Evolutionary conservation across 2,329 filamentous ascomycete genomes (phyloP).

Genomic region (Dryadomyces sulphureus): DNA sequence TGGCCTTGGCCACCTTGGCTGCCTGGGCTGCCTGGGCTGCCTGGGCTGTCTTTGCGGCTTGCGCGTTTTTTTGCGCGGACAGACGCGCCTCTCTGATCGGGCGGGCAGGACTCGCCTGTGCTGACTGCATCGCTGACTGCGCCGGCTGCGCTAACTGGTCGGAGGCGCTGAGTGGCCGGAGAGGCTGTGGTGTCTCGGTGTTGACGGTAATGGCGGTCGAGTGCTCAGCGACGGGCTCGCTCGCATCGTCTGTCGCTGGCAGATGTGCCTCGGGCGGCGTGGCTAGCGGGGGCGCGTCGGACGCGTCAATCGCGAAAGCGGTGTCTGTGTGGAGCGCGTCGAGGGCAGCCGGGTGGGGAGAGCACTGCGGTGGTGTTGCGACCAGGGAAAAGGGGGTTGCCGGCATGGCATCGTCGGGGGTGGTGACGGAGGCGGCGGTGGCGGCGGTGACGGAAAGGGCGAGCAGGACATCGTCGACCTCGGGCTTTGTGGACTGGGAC

Average conservation of each 20-base stretch:
- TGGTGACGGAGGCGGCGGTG: constrained; percentile 2
- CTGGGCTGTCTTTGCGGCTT: not conserved
- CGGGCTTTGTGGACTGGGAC: constrained; percentile 3
- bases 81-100: constrained; percentile 6
- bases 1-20: not conserved
- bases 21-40: not conserved
- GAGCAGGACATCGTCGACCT: constrained; percentile 1
- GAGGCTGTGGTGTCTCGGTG: not conserved
- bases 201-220: not conserved
- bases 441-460: constrained; percentile 2
- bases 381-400: constrained; percentile 1
- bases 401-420: constrained; percentile 3
- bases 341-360: not conserved
- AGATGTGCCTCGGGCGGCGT: not conserved
- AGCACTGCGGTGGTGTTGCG: not conserved
- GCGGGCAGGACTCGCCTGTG: constrained; percentile 1
- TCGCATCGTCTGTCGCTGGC: too few species aligned
- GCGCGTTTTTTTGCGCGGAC: not conserved
- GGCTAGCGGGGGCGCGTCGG: not conserved
- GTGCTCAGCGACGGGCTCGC: too few species aligned
- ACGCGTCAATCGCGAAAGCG: not conserved
- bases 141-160: too few species aligned
- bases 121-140: too few species aligned
- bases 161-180: too few species aligned
- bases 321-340: not conserved